phyloP scores from a whole-genome alignment of 352 stramenopile genomes.

The Phytophthora macrochlamydospora region DNA sequence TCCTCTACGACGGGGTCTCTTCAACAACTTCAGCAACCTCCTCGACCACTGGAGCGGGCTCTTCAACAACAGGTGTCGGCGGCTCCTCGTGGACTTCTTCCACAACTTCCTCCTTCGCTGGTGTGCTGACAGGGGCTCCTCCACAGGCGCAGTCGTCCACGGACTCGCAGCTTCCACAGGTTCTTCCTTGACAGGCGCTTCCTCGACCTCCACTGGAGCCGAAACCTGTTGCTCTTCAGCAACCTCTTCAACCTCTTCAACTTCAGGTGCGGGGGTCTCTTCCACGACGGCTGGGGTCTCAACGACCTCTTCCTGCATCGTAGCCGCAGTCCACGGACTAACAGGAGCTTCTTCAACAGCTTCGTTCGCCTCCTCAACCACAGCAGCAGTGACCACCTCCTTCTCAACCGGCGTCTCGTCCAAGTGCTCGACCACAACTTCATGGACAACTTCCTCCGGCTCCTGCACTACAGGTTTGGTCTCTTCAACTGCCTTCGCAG shows the following conservation, averaged over 20 bases:
- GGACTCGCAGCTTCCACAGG: conserved; percentile 3
- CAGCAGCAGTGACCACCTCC: conserved; percentile 9
- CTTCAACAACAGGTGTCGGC: not conserved
- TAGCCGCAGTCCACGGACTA: not conserved
- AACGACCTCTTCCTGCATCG: conserved; percentile 1
- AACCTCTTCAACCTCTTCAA: not conserved
- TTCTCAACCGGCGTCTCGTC: conserved; percentile 44
- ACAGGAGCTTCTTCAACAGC: conserved; percentile 7
- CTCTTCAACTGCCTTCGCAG: conserved; percentile 18
- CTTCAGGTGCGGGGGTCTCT: not conserved
- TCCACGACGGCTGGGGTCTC: not conserved
- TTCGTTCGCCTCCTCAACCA: conserved; percentile 15
- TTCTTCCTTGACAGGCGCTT: not conserved
- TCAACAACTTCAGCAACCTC: conserved; percentile 1
- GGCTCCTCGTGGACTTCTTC: conserved; percentile 4
- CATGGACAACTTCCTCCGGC: conserved; percentile 15
- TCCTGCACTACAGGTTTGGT: conserved; percentile 10
- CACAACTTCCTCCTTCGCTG: conserved; percentile 17
- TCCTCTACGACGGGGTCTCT: conserved; percentile 15
- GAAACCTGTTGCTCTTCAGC: not conserved
- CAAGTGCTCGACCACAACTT: conserved; percentile 33
- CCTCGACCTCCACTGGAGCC: not conserved
- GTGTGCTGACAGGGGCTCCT: conserved; percentile 6
- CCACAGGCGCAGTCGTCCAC: conserved; percentile 13
- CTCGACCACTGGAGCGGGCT: not conserved